Conservation (phyloP, 805 yeast genomes). For the Lipomyces yamanashiensis region DNA sequence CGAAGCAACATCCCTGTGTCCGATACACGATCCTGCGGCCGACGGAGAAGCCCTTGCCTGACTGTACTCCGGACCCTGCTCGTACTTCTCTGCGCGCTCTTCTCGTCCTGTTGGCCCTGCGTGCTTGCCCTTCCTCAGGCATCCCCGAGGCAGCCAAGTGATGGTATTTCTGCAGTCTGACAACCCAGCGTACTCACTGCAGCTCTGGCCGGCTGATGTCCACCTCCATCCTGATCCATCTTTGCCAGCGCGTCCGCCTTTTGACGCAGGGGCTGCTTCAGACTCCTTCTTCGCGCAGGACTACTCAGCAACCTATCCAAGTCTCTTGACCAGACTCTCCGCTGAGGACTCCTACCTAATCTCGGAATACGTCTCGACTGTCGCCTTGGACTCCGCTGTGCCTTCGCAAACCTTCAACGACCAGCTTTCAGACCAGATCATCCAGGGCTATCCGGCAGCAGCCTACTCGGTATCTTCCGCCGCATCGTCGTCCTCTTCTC, state of each 20-base stretch:
- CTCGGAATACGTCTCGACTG: not conserved
- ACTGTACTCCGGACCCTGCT: not conserved
- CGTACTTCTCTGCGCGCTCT: not conserved
- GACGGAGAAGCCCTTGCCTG: not conserved
- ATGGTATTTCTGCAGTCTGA: not conserved
- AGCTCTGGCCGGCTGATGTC: not conserved
- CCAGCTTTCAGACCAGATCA: not conserved
- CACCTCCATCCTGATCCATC: not conserved
- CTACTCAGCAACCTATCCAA: slow-evolving; percentile 4
- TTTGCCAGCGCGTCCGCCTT: not conserved
- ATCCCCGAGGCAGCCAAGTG: not conserved
- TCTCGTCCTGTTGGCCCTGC: not conserved
- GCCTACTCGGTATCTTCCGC: not conserved
- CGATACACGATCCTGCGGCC: not conserved
- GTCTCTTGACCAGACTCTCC: not conserved
- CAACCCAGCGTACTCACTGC: not conserved
- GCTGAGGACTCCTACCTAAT: not conserved
- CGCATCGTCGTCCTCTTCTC: not conserved
- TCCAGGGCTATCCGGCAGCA: not conserved
- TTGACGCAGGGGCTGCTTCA: slow-evolving; percentile 6
- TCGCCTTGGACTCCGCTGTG: not conserved
- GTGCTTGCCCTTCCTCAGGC: not conserved
- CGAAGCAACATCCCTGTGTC: slow-evolving; percentile 4
- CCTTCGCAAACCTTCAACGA: not conserved
- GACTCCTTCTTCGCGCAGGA: slow-evolving; percentile 11